Percentiles rank a stretch among this genome's conserved stretches.
These are phyloP conservation scores for Tulasnella sp. DNA, from an alignment of 768 basidiomycete genomes.

Conservation along the genomic window DNA sequence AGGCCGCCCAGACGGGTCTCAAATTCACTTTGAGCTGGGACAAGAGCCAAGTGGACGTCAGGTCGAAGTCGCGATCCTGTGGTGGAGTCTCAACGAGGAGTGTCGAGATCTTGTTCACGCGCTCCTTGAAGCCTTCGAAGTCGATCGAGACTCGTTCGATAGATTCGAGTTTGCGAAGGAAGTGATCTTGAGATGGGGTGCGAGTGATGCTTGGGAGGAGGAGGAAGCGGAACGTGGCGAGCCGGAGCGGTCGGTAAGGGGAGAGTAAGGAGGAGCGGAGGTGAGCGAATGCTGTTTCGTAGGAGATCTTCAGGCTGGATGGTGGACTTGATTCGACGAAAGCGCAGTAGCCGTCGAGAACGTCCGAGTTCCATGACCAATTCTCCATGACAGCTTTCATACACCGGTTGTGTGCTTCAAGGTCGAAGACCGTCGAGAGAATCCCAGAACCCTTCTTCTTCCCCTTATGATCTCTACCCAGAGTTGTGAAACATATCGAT, in stretches of 20 bases:
- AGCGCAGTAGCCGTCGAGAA: constrained; percentile 27
- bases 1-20: constrained; percentile 79
- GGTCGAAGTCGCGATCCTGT: constrained; percentile 43
- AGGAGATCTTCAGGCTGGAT: constrained; percentile 14
- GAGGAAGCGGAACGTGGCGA: constrained; percentile 53
- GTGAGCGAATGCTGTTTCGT: constrained; percentile 32
- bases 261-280: constrained; percentile 54
- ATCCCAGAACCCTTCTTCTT: constrained; percentile 32
- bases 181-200: background rate
- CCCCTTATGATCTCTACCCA: constrained; percentile 25
- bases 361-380: constrained; percentile 50
- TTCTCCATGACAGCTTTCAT: constrained; percentile 30
- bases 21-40: constrained; percentile 92
- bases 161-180: constrained; percentile 40
- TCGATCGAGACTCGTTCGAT: constrained; percentile 76
- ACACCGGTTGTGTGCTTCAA: constrained; percentile 34
- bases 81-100: constrained; percentile 47
- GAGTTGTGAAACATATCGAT: constrained; percentile 44
- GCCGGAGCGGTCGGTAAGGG: constrained; percentile 55
- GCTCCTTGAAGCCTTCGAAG: constrained; percentile 70
- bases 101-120: constrained; percentile 64
- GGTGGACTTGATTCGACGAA: background rate
- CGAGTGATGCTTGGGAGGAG: constrained; percentile 37
- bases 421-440: constrained; percentile 29
- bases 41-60: constrained; percentile 61